Evolutionary conservation across 306 rosid genomes (phyloP).

Genomic region (Lagenaria siceraria): DNA sequence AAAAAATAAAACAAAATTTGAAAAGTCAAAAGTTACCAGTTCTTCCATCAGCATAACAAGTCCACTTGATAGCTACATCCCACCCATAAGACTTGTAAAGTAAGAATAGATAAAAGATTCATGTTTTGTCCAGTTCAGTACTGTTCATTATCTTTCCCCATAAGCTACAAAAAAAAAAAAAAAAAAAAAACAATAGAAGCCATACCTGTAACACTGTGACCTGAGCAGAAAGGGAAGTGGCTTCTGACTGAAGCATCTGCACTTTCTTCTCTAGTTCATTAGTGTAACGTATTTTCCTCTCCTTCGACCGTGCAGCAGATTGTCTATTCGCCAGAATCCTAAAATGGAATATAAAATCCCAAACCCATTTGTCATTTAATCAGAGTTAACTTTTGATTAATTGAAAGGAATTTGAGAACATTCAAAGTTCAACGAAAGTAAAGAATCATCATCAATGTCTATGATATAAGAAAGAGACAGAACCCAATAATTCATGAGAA

Average conservation of each 20-base stretch:
- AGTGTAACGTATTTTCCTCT: slow-evolving; percentile 82
- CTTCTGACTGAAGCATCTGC: slow-evolving; percentile 92
- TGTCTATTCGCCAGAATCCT: slow-evolving; percentile 95
- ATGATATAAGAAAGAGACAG: no score
- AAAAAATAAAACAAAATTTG: background rate
- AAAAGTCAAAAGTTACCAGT: background rate
- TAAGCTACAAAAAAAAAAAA: slow-evolving; percentile 2
- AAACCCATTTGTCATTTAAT: background rate
- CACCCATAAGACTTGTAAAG: background rate
- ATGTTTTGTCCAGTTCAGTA: background rate
- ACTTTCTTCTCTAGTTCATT: slow-evolving; percentile 91
- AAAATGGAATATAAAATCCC: background rate
- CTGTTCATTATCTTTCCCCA: background rate
- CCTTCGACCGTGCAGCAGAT: slow-evolving; percentile 96
- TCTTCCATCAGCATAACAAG: background rate
- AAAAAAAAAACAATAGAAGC: no score
- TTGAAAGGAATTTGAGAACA: background rate
- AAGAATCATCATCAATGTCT: no score
- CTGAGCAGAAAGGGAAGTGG: slow-evolving; percentile 90
- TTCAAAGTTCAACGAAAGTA: background rate
- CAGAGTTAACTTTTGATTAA: background rate
- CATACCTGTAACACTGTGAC: slow-evolving; percentile 80
- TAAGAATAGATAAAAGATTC: background rate
- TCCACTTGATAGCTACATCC: background rate
- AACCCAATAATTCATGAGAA: background rate